These are phyloP conservation scores for Paraurostyla sp. DNA, from an alignment of 73 alveolate genomes.

Conservation along the genomic window DNA sequence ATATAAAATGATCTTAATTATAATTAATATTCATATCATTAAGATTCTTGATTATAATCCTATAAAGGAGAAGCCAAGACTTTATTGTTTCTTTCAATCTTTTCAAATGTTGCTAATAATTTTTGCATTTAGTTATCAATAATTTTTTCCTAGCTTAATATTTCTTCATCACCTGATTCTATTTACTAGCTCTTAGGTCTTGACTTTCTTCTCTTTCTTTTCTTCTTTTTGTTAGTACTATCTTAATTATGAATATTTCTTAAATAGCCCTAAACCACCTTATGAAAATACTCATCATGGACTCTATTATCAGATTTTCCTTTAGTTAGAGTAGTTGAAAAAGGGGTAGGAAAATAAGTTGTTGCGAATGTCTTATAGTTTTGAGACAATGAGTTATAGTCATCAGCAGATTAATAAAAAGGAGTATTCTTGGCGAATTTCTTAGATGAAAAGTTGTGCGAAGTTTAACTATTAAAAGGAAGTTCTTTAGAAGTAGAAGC, in stretches of 20 bases:
- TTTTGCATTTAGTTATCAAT: slow-evolving; percentile 7
- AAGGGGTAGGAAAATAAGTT: not conserved
- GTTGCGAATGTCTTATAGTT: not conserved
- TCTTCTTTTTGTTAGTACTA: not conserved
- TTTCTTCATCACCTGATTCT: no score
- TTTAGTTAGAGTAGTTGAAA: not conserved
- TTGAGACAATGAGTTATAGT: no score
- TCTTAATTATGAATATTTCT: not conserved
- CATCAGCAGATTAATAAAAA: no score
- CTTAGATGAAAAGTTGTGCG: no score
- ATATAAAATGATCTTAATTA: not conserved
- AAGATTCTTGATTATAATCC: no score
- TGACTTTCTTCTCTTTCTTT: not conserved
- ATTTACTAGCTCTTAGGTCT: slow-evolving; percentile 19
- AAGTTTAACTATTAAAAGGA: no score
- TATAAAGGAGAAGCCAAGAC: no score
- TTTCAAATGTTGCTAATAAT: not conserved
- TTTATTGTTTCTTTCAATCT: not conserved
- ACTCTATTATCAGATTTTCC: not conserved
- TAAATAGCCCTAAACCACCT: slow-evolving; percentile 11
- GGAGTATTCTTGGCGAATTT: no score
- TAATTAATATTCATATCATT: not conserved
- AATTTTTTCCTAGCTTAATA: no score
- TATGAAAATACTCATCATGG: slow-evolving; percentile 19
- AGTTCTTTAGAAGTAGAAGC: no score